Conservation (phyloP, 2,329 filamentous ascomycete species). For the Ascosphaera apis region DNA sequence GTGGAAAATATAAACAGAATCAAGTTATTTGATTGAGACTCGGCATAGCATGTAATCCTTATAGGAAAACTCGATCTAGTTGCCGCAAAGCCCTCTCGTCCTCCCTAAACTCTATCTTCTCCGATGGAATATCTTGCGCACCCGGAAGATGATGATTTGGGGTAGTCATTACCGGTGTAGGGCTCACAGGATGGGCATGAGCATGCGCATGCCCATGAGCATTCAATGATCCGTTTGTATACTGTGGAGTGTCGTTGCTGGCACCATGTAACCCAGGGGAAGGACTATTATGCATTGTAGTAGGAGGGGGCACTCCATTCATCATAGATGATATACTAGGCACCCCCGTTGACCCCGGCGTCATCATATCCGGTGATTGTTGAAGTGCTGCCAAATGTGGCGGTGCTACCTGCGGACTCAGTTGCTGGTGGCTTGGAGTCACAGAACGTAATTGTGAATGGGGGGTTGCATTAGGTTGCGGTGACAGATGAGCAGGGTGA, state of each 20-base stretch:
- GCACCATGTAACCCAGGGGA: constrained; percentile 7
- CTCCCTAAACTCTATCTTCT: constrained; percentile 35
- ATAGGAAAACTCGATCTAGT: constrained; percentile 31
- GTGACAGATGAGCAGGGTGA: neutral
- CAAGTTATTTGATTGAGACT: neutral
- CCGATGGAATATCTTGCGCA: constrained; percentile 31
- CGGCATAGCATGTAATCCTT: constrained; percentile 6
- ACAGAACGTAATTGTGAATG: neutral
- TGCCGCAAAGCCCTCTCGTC: constrained; percentile 43
- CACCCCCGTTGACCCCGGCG: constrained; percentile 18
- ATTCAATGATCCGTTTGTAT: neutral
- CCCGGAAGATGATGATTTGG: constrained; percentile 7
- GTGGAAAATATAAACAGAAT: neutral
- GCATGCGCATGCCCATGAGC: neutral
- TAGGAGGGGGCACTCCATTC: constrained; percentile 13
- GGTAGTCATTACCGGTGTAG: neutral
- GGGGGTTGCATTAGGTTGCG: neutral
- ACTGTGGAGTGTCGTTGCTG: constrained; percentile 10
- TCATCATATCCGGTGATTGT: neutral
- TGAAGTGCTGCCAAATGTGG: neutral
- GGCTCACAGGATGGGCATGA: neutral
- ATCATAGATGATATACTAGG: constrained; percentile 30
- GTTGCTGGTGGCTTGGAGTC: neutral
- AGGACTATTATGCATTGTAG: constrained; percentile 4
- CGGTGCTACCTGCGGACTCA: neutral